These are phyloP conservation scores for Boletellus emodensis DNA, from an alignment of 768 basidiomycete genomes.

Conservation along the genomic window DNA sequence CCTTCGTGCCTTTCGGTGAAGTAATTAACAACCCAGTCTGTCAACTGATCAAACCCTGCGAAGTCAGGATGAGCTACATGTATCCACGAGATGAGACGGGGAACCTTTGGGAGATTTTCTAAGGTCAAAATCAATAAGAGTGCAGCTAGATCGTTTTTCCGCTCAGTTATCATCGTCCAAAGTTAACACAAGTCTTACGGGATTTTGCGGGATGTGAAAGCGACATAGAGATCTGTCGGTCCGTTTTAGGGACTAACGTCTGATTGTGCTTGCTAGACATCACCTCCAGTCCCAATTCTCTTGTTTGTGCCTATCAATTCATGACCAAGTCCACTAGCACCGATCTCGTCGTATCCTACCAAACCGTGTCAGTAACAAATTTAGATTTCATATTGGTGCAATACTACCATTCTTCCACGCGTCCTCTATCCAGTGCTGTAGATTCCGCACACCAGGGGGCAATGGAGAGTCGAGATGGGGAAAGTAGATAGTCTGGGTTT, in stretches of 20 bases:
- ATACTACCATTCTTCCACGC: slow-evolving; percentile 68
- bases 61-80: neutral
- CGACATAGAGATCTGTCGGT: slow-evolving; percentile 64
- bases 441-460: slow-evolving; percentile 64
- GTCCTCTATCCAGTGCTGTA: slow-evolving; percentile 76
- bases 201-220: slow-evolving; percentile 73
- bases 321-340: slow-evolving; percentile 55
- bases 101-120: slow-evolving; percentile 42
- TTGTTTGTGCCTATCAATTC: slow-evolving; percentile 53
- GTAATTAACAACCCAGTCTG: slow-evolving; percentile 74
- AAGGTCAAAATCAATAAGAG: slow-evolving; percentile 64
- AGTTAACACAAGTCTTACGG: slow-evolving; percentile 52
- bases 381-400: neutral
- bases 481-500: slow-evolving; percentile 56
- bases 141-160: slow-evolving; percentile 37
- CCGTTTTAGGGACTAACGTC: neutral
- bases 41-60: slow-evolving; percentile 46
- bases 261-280: slow-evolving; percentile 1
- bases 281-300: slow-evolving; percentile 82
- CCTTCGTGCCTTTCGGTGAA: slow-evolving; percentile 44
- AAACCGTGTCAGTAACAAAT: neutral
- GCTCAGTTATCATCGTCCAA: neutral
- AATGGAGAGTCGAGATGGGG: slow-evolving; percentile 52
- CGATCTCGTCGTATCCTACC: slow-evolving; percentile 69
- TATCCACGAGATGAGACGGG: neutral